phyloP scores from a whole-genome alignment of 129 eudicot genomes.

The Lonicera japonica region DNA sequence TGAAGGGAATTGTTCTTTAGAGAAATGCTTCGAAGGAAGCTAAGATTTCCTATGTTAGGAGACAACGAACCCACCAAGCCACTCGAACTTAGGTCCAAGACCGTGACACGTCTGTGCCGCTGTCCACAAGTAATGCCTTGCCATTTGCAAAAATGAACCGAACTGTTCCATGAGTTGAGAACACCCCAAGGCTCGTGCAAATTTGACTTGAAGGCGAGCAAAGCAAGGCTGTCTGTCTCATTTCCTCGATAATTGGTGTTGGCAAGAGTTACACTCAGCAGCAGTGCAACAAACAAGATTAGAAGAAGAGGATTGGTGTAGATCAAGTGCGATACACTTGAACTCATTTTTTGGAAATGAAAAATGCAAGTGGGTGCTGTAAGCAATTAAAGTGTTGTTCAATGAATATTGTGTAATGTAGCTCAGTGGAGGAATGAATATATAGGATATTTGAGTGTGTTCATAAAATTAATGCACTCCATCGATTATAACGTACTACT shows the following conservation, averaged over 20 bases:
- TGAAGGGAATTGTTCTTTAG: slow-evolving; percentile 2
- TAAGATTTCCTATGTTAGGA: slow-evolving; percentile 12
- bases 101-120: slow-evolving; percentile 7
- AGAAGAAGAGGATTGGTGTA: too few relatives aligned
- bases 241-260: not conserved
- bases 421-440: too few relatives aligned
- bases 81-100: not conserved
- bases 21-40: slow-evolving; percentile 4
- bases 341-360: too few relatives aligned
- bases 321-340: too few relatives aligned
- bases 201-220: slow-evolving; percentile 13
- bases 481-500: too few relatives aligned
- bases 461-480: too few relatives aligned
- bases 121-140: slow-evolving; percentile 14
- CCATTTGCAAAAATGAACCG: slow-evolving; percentile 19
- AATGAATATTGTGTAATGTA: too few relatives aligned
- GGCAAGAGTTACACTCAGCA: too few relatives aligned
- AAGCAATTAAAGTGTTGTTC: too few relatives aligned
- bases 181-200: slow-evolving; percentile 2
- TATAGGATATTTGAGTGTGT: too few relatives aligned
- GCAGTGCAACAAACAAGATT: too few relatives aligned
- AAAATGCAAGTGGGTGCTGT: too few relatives aligned
- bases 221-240: slow-evolving; percentile 10
- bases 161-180: slow-evolving; percentile 18
- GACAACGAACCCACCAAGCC: slow-evolving; percentile 8